These are phyloP conservation scores for Pelargonium australe DNA, from an alignment of 441 rosid genomes.

Conservation along the genomic window DNA sequence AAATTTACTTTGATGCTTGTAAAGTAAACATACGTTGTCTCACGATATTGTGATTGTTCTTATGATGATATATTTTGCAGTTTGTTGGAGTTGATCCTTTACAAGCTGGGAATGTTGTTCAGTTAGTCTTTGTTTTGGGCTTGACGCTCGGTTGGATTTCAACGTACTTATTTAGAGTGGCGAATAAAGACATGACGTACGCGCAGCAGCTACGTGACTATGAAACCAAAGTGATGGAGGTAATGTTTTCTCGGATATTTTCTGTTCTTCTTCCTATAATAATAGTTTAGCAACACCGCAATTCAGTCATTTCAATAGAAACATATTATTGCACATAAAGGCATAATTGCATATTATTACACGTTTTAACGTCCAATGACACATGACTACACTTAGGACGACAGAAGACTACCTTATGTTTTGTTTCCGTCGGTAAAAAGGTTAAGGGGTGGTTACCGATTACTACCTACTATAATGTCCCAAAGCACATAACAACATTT, in stretches of 20 bases:
- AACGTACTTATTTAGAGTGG: conserved; percentile 80
- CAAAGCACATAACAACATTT: no score
- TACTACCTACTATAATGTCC: no score
- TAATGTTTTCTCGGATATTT: conserved; percentile 15
- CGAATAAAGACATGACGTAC: conserved; percentile 94
- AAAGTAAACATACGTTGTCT: background rate
- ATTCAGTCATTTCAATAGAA: background rate
- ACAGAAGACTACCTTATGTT: no score
- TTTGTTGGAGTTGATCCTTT: conserved; percentile 75
- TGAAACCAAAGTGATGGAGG: conserved; percentile 91
- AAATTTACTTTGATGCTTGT: background rate
- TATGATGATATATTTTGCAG: conserved; percentile 33
- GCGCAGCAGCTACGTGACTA: conserved; percentile 89
- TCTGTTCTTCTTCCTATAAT: no score
- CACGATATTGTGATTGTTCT: background rate
- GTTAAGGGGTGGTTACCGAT: no score
- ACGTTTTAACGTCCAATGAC: no score
- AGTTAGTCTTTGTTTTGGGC: conserved; percentile 71
- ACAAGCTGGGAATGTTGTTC: conserved; percentile 86
- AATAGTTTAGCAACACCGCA: background rate
- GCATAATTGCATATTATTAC: no score
- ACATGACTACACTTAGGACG: no score
- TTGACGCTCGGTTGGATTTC: conserved; percentile 89
- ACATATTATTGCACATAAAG: no score
- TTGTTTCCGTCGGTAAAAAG: no score